Percentiles rank a stretch among this genome's conserved stretches.
Evolutionary conservation across 2,329 filamentous ascomycete genomes (phyloP).

Genomic region (Scedosporium dehoogii): DNA sequence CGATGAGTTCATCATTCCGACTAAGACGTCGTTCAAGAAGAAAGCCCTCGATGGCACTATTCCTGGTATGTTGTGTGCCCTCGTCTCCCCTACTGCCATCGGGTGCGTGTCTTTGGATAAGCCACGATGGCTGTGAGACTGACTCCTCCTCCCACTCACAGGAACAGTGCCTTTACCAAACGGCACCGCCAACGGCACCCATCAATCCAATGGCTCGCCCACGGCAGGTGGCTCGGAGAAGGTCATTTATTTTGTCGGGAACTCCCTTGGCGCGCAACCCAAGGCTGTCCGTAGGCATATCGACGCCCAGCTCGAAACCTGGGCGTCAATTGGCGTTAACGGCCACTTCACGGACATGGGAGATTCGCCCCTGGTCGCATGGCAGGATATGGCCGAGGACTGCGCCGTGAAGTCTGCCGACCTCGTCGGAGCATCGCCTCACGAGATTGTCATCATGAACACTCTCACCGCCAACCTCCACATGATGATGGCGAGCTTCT

Average conservation of each 20-base stretch:
- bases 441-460: constrained; percentile 75
- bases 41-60: too few species aligned
- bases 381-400: constrained; percentile 63
- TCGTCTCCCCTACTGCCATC: too few species aligned
- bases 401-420: constrained; percentile 53
- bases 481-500: constrained; percentile 70
- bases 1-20: too few species aligned
- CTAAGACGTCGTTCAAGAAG: too few species aligned
- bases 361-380: constrained; percentile 56
- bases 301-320: constrained; percentile 61
- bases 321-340: constrained; percentile 69
- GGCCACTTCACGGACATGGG: constrained; percentile 66
- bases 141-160: not conserved
- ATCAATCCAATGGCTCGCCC: not conserved
- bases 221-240: too few species aligned
- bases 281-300: constrained; percentile 46
- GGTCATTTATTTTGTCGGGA: constrained; percentile 67
- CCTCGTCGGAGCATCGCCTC: constrained; percentile 58
- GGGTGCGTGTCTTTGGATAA: too few species aligned
- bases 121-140: too few species aligned
- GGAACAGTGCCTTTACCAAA: not conserved
- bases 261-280: constrained; percentile 80
- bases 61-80: too few species aligned
- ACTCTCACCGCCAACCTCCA: constrained; percentile 72
- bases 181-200: not conserved